Evolutionary conservation across 768 basidiomycete genomes (phyloP), one percentile per base, ranked within the genome.

Genomic region (Suillus spraguei): DNA sequence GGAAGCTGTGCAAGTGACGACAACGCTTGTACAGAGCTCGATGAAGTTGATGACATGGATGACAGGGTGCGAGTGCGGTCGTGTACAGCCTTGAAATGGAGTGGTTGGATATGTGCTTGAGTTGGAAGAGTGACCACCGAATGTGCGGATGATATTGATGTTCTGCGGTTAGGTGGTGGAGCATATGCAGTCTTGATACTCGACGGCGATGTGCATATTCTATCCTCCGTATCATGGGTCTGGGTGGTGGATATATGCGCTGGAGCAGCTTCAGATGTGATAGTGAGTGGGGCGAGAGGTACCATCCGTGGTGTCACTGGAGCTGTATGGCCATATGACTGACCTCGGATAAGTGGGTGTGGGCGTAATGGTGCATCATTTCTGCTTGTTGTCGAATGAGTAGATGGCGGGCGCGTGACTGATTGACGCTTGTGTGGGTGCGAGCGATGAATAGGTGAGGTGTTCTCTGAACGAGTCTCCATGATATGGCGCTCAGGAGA

Each of bases 321-420:
- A 32, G 71, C 59, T 47, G 74, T 73, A 50, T 77, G 81, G 7
- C 88, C 86, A 63, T 83, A 85, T 0, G 90, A 90, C 65, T 87
- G 82, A 10, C 89, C 90, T 61, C 91, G 87, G 66, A 92, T 91
- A 59, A 92, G 81, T 8, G 90, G 91, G 70, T 92, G 91, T 0
- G 89, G 90, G 17, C 88, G 87, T 58, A 89, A 66, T 7, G 69
- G 77, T 0, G 63, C 65, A 32, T 82, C 78, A 3, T 76, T 71
- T 63, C 68, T 69, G 53, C 76, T 77, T 44, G 76, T 71, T n/a
- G 82, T 72, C 17, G 89, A 90, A 69, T 89, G 85, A 38, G 76
- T 84, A 5, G 90, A 91, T 11, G 87, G 81, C 9, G 89, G 87
- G 20, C 90, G 85, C 7, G 86, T 83, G 64, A 76, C 68, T 28